These are phyloP conservation scores for Nepenthes mirabilis DNA, from an alignment of 148 eudicot species.

Conservation along the genomic window DNA sequence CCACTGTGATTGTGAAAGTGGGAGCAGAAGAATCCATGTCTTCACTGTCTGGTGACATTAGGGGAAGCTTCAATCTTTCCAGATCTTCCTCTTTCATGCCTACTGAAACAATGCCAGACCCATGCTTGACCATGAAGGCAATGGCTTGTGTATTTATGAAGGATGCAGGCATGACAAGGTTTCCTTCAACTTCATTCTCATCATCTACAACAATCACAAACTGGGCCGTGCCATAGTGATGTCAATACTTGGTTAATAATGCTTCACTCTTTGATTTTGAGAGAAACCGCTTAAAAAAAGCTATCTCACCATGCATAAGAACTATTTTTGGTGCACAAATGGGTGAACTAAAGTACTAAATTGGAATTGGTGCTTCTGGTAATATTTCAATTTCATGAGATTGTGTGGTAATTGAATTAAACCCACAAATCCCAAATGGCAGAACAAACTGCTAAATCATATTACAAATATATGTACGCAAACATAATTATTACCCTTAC, in stretches of 20 bases:
- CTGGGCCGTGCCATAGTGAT: slow-evolving; percentile 21
- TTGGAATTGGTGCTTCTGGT: no score
- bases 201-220: slow-evolving; percentile 92
- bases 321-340: no score
- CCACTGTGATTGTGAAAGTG: slow-evolving; percentile 88
- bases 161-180: slow-evolving; percentile 79
- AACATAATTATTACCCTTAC: no score
- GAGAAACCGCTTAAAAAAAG: no score
- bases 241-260: neutral
- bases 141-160: slow-evolving; percentile 31
- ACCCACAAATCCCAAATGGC: no score
- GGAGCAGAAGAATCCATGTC: slow-evolving; percentile 53
- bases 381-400: no score
- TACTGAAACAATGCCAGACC: slow-evolving; percentile 83
- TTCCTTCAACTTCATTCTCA: slow-evolving; percentile 65
- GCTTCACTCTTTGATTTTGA: neutral
- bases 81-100: slow-evolving; percentile 85
- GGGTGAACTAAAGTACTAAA: no score
- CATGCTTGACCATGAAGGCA: slow-evolving; percentile 70
- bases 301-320: no score
- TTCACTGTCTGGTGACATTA: slow-evolving; percentile 67
- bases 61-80: slow-evolving; percentile 62
- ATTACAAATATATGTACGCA: neutral
- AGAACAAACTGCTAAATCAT: neutral
- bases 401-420: no score